Evolutionary conservation across 2,329 filamentous ascomycete species (phyloP).

Genomic region (Zalaria sp.): DNA sequence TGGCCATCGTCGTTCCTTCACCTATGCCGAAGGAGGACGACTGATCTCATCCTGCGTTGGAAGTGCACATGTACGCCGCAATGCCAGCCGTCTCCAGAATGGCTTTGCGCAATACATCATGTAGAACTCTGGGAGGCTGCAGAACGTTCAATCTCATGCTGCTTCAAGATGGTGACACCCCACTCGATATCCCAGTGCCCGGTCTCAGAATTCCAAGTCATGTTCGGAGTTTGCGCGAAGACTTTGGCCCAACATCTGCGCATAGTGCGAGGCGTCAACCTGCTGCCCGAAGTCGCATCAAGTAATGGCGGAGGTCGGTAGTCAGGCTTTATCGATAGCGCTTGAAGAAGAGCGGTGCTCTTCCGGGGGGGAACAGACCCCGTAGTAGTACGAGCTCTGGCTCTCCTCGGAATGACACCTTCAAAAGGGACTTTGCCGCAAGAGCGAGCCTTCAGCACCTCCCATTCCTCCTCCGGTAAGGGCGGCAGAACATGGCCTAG

Average conservation of each 20-base stretch:
- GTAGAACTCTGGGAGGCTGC: too few relatives aligned
- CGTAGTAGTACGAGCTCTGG: too few relatives aligned
- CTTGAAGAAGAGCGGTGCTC: neutral
- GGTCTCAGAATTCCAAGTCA: constrained; percentile 21
- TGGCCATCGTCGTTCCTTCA: too few relatives aligned
- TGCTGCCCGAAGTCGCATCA: constrained; percentile 11
- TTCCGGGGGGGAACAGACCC: neutral
- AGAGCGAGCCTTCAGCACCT: constrained; percentile 24
- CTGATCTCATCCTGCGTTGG: too few relatives aligned
- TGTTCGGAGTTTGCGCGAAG: constrained; percentile 26
- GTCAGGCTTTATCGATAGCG: neutral
- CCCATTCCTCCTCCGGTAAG: constrained; percentile 29
- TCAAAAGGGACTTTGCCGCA: constrained; percentile 16
- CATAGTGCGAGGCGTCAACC: constrained; percentile 31
- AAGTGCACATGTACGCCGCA: too few relatives aligned
- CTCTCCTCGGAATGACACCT: constrained; percentile 4
- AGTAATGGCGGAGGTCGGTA: neutral
- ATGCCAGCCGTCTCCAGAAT: too few relatives aligned
- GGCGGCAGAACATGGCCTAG: constrained; percentile 30
- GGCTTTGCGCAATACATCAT: too few relatives aligned
- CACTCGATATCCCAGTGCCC: constrained; percentile 20
- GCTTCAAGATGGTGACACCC: constrained; percentile 11
- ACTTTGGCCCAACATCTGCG: constrained; percentile 28
- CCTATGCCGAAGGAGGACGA: too few relatives aligned
- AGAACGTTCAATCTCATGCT: neutral